These are phyloP conservation scores for Rhynchosporium secalis DNA, from an alignment of 2,329 filamentous ascomycete genomes.

Conservation along the genomic window DNA sequence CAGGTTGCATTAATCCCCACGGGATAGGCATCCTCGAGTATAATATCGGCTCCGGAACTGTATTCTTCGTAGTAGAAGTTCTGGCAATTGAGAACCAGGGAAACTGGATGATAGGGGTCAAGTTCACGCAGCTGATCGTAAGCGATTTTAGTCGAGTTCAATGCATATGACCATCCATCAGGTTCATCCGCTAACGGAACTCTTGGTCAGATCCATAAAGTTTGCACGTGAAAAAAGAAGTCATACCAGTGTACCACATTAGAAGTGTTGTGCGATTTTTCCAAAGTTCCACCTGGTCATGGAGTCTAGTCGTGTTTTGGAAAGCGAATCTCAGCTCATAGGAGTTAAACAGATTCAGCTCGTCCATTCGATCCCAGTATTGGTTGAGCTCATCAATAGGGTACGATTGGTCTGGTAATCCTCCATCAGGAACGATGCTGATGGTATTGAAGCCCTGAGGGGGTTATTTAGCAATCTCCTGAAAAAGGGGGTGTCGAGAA, in stretches of 20 bases:
- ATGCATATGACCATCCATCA: constrained; percentile 43
- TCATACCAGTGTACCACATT: constrained; percentile 49
- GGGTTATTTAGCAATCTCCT: too few relatives aligned
- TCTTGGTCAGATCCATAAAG: background rate
- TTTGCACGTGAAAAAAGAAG: background rate
- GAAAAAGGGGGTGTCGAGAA: too few relatives aligned
- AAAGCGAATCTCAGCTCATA: constrained; percentile 41
- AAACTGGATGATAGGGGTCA: constrained; percentile 55
- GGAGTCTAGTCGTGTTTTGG: constrained; percentile 42
- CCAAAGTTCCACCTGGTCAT: constrained; percentile 35
- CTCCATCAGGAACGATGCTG: constrained; percentile 43
- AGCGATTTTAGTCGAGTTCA: constrained; percentile 46
- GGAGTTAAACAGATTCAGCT: constrained; percentile 48
- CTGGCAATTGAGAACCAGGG: constrained; percentile 52
- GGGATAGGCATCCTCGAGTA: constrained; percentile 52
- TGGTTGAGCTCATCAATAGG: constrained; percentile 39
- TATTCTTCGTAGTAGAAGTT: constrained; percentile 55
- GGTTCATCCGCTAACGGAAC: constrained; percentile 46
- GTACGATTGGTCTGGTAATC: constrained; percentile 43
- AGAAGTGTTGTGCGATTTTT: constrained; percentile 45
- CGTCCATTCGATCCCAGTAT: constrained; percentile 47
- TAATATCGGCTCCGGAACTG: constrained; percentile 50
- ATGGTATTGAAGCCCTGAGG: constrained; percentile 49
- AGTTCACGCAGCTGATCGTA: constrained; percentile 47
- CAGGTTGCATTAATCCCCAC: constrained; percentile 49